Evolutionary conservation across 306 rosid genomes (phyloP), one percentile per base, ranked within the genome.

Genomic region (Prunus mume): DNA sequence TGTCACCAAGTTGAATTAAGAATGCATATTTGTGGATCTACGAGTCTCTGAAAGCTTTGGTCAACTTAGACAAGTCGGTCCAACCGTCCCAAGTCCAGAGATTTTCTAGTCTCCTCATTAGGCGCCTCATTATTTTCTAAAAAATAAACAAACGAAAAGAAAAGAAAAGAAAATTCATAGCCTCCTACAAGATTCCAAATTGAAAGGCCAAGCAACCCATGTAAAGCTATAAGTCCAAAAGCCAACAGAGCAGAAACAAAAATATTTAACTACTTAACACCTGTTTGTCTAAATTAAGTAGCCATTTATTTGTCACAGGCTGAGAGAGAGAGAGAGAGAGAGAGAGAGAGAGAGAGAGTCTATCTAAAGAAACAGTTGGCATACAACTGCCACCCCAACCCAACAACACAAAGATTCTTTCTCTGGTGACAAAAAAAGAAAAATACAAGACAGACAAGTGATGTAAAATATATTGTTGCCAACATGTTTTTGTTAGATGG

Each of bases 361-460:
- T 34, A 47, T 30, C 66, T 4, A 4, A 71, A 46, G 9, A 18
- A 24, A 57, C 78, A 58, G 86, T 83, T 79, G 75, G 78, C 76
- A 72, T 10, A 25, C 27, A 58, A 79, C 83, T 58, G 72, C 81
- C 83, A 65, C 34, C 75, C 43, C 73, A 56, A 15, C 38, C 64
- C 65, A 3, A 56, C 69, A 38, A 4, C 38, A 49, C 57, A 3
- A 65, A 49, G 56, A 57, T 75, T 69, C 74, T 47, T 50, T 4
- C 28, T 27, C 45, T 45, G 32, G 25, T 50, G 64, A 64, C 6
- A 38, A 6, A 66, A 73, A 34, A 38, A 38, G 43, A 38, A 38
- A 38, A 38, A 14, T 57, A 38, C 56, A 66, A 14, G 50, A 65
- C 60, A 65, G 20, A 38, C 69, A 22, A 66, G 74, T 56, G 79